Percentiles rank a stretch among this genome's conserved stretches.
These are phyloP conservation scores for Aureobasidium pullulans DNA, from an alignment of 2,329 filamentous ascomycete species.

Conservation along the genomic window DNA sequence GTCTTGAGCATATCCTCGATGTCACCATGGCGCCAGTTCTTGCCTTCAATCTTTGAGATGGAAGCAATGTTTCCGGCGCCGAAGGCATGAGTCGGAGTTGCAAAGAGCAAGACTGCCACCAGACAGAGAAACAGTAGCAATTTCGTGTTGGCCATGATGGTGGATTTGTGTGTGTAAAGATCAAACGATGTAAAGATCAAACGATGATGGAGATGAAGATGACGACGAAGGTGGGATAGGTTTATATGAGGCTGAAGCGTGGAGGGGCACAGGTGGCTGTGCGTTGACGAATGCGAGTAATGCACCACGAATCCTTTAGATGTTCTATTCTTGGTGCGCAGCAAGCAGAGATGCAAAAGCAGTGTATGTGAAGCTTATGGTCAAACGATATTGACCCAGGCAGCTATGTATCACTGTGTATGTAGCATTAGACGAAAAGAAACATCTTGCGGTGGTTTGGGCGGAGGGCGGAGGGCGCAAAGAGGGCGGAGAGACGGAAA, in stretches of 20 bases:
- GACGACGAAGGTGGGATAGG: background rate
- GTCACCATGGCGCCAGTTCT: conserved; percentile 65
- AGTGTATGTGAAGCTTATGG: no score
- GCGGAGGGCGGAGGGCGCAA: background rate
- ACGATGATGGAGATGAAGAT: background rate
- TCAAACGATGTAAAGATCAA: background rate
- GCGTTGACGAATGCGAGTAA: background rate
- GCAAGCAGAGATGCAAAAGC: background rate
- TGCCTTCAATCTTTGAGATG: conserved; percentile 70
- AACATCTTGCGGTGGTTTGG: no score
- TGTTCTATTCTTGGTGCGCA: background rate
- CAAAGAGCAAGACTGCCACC: conserved; percentile 47
- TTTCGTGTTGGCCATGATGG: conserved; percentile 18
- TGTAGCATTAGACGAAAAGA: no score
- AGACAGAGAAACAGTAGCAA: conserved; percentile 14
- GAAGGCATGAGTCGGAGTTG: conserved; percentile 65
- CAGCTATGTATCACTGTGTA: no score
- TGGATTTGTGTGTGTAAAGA: background rate
- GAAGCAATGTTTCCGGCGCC: conserved; percentile 84
- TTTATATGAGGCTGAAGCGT: conserved; percentile 1
- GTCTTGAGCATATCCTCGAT: conserved; percentile 85
- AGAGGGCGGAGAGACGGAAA: background rate
- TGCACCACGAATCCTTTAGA: background rate
- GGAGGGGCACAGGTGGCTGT: conserved; percentile 12
- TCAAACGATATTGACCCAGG: no score